Evolutionary conservation across 345 rosid genomes (phyloP).

Genomic region (Cardamine chenopodiifolia): DNA sequence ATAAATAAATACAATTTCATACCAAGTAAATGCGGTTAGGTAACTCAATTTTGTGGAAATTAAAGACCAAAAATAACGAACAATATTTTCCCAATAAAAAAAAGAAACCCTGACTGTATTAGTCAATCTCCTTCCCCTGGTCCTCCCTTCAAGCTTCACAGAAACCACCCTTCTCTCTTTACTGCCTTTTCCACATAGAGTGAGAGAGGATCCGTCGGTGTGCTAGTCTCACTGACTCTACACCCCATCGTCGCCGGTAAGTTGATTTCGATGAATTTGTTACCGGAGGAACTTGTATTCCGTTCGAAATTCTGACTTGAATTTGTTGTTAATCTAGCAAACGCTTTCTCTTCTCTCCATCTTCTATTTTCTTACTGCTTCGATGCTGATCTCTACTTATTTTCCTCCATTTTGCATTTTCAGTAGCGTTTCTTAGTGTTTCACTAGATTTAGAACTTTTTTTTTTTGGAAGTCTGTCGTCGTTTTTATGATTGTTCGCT

Average conservation of each 20-base stretch:
- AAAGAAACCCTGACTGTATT: conserved; percentile 19
- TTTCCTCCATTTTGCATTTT: not conserved
- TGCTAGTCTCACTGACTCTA: conserved; percentile 10
- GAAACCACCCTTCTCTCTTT: conserved; percentile 40
- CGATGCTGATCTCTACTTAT: conserved; percentile 31
- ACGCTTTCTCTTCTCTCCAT: not conserved
- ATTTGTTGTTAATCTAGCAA: conserved; percentile 10
- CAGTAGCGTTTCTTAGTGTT: conserved; percentile 25
- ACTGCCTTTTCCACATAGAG: conserved; percentile 18
- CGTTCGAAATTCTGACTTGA: conserved; percentile 27
- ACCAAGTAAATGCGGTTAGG: conserved; percentile 31
- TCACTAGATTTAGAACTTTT: conserved; percentile 26
- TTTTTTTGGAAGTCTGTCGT: not conserved
- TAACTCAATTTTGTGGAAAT: not conserved
- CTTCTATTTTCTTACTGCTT: not conserved
- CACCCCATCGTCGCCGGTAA: conserved; percentile 37
- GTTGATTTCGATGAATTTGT: conserved; percentile 21
- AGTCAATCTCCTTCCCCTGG: conserved; percentile 41
- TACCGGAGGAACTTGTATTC: not conserved
- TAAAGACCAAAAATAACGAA: conserved; percentile 6
- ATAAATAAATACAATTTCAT: not conserved
- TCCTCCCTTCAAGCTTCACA: conserved; percentile 37
- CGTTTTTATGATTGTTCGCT: conserved; percentile 10
- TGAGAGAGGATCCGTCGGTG: conserved; percentile 34
- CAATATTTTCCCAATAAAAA: not conserved